Evolutionary conservation across 225 moss, liverwort and hornwort genomes (phyloP), one percentile per base, ranked within the genome.

Genomic region (Bryum argenteum): DNA sequence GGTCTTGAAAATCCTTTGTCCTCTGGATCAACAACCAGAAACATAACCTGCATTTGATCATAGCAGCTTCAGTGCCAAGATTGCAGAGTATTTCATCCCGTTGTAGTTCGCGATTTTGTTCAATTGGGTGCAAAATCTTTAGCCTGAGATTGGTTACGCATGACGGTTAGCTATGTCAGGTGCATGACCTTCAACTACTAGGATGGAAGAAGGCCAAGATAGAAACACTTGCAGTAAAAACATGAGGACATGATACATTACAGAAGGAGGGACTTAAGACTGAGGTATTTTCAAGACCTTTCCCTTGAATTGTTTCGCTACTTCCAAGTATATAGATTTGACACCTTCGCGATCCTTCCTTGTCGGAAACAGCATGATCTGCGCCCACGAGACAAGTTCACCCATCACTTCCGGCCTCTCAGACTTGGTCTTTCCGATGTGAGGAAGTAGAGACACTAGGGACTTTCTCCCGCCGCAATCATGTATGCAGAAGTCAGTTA

Each of bases 1-100:
- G 90, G 92, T 63, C 76, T 87, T 21, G 90, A 80, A 65, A 92
- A 90, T 3, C 85, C 87, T 76, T 92, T 84, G 72, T 95, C 92
- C 26, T 75, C 76, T 58, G 77, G 71, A 75, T 95, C 92, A 70
- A 90, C 82, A 82, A 87, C 88, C 26, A 89, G 43, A 69, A 91
- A 91, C 80, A 91, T 78, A 8, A 90, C 61, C 91, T 88, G 83
- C 52, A 66, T 54, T 42, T 64, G 23, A 50, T 17, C 63, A 52
- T 40, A 18, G 42, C 23, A 64, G 43, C 20, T 58, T 42, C 10
- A 71, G 52, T 20, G 52, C 58, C 52, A 60, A 37, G 48, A 33
- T 28, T 20, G 9, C 15, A 23, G 6, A 18, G 69, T 42, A 16
- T 9, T 67, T 69, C 55, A 41, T 41, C 28, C 22, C 41, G 22